These are phyloP conservation scores for Tetrastigma voinierianum DNA, from an alignment of 164 flowering plant genomes.

Conservation along the genomic window DNA sequence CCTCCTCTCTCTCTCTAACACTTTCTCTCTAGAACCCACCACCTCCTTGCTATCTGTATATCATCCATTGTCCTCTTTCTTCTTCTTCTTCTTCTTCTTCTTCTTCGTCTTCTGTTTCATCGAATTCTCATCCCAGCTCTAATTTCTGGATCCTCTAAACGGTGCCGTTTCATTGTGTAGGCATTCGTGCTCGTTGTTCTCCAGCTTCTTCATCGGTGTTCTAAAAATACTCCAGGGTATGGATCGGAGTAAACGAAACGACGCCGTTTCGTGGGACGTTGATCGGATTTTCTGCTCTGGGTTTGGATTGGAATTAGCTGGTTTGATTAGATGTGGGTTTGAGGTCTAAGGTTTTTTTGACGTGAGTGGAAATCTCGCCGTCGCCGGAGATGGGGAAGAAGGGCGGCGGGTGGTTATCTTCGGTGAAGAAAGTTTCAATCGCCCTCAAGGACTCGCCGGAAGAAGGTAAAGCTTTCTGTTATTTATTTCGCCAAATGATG, in stretches of 20 bases:
- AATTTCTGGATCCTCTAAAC: not conserved
- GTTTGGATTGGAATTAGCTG: too few relatives aligned
- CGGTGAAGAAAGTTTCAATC: constrained; percentile 62
- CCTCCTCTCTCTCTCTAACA: constrained; percentile 6
- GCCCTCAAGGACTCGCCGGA: constrained; percentile 43
- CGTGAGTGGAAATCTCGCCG: not conserved
- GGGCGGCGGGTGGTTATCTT: constrained; percentile 60
- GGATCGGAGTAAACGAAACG: too few relatives aligned
- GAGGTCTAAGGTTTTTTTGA: not conserved
- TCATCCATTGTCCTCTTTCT: not conserved
- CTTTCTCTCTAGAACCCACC: not conserved
- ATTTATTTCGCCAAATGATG: not conserved
- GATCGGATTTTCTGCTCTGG: too few relatives aligned
- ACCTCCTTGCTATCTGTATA: too few relatives aligned
- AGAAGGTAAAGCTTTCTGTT: constrained; percentile 44
- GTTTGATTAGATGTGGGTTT: not conserved
- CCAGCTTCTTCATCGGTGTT: too few relatives aligned
- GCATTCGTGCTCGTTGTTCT: too few relatives aligned
- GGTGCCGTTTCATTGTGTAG: too few relatives aligned
- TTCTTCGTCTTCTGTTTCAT: not conserved
- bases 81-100: not conserved
- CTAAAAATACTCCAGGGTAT: too few relatives aligned
- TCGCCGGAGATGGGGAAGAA: constrained; percentile 59
- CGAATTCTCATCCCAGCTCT: constrained; percentile 2
- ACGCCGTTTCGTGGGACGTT: too few relatives aligned